Evolutionary conservation across 2,329 filamentous ascomycete genomes (phyloP), one percentile per base, ranked within the genome.

Genomic region (Talaromyces funiculosus): DNA sequence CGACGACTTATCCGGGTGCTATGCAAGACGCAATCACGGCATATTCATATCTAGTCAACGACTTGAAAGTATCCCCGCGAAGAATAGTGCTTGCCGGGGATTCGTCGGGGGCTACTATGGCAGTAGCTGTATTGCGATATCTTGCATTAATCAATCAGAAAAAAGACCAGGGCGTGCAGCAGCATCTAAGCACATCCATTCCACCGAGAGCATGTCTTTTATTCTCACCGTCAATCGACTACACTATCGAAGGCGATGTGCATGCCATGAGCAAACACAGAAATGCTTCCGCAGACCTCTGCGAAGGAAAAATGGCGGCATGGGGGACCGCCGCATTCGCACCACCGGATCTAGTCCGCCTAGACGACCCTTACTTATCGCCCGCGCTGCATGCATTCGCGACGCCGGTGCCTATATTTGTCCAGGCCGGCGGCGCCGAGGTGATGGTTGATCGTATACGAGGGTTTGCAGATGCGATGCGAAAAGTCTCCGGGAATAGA

Each of bases 151-250:
- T 26, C 42, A 45, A 45, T 14, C 42, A 45, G 5, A 26, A 20
- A 4, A 4, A 38, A 5, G 40, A 60, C 35, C n/a, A 29, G 1
- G 31, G 51, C 4, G 12, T 7, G 12, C 38, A 37, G 10, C 12
- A 14, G 14, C 14, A 47, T n/a, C 24, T 47, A 2, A 35, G 10
- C 3, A 8, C 10, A 18, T n/a, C 31, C 2, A 43, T 42, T 7
- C 59, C 65, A 16, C 63, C 57, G 31, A 57, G 63, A 38, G 54
- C 58, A 29, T 64, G 65, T 35, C 45, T 66, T 9, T 20, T 57
- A 2, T 67, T 66, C 43, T 68, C 66, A 0, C 64, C 64, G 4
- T 68, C 59, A 14, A n/a, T 54, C 49, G 57, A 60, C 3, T 60
- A 47, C 45, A 55, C 43, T 45, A 24, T 51, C 18, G 55, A 61